Base-by-base conservation (phyloP, 2,329 filamentous ascomycete genomes). In the Didymella pinodella region DNA sequence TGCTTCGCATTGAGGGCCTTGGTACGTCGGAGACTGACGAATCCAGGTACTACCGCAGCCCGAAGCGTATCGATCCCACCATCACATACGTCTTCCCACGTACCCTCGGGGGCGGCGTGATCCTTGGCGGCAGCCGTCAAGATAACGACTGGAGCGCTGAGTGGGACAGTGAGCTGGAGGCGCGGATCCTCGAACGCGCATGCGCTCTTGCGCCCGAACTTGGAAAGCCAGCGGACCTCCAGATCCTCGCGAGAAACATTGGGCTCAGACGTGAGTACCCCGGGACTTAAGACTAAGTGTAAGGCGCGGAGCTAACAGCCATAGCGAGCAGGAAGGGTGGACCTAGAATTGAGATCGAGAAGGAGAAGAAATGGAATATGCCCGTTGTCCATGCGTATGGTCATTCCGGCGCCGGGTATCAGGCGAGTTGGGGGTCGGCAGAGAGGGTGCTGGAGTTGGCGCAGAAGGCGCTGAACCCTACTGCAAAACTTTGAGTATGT, bases 111-210 rank as follows among this genome's bases (percentile, higher is more conserved):
- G 93, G 93, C 22, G 93, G 93, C 14, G 94, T 92, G 0, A 84
- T 97, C 38, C 81, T 97, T 1, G 93, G 93, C 25, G 93, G 93
- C 0, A 93, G 89, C 44, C 91, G 95, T 67, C 88, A 93, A 74
- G 87, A 90, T 66, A 85, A 88, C 43, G 89, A 90, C 70, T 97
- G 92, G 92, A 90, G 93, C 66, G 85, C 87, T 29, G 85, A 89
- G 63, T 88, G 89, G 5, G 93, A 97, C 68, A 88, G 89, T 0
- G 90, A 91, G 70, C 82, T 93, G 6, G 92, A 93, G 0, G 77
- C 85, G 50, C 85, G 92, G n/a, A 96, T 97, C 73, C 93, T 96
- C 90, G 86, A 87, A 77, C 85, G 92, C 20, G 84, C 85, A 31
- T 83, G 91, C n/a, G 84, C 85, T 32, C 75, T 87, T 46, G 85